phyloP scores from a whole-genome alignment of 2,329 filamentous ascomycete genomes.

The Xylariaceae sp. region DNA sequence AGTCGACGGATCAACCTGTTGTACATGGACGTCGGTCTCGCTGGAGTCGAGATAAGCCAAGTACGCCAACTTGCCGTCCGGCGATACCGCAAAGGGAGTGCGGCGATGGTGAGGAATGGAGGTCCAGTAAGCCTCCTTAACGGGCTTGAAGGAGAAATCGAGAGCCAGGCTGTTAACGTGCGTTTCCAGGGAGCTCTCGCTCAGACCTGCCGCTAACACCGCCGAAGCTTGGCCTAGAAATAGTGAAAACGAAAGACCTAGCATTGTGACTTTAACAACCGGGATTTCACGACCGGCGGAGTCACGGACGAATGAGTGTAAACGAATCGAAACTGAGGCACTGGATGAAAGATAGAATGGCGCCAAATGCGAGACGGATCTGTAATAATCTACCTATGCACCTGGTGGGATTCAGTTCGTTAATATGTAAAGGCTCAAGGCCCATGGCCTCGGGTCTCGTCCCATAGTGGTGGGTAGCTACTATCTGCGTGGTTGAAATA shows the following conservation, averaged over 20 bases:
- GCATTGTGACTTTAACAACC: neutral
- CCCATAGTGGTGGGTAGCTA: neutral
- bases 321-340: neutral
- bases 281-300: conserved; percentile 1
- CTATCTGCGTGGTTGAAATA: neutral
- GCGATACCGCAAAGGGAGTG: conserved; percentile 64
- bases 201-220: conserved; percentile 10
- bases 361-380: neutral
- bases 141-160: conserved; percentile 56
- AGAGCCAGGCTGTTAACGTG: conserved; percentile 50
- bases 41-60: conserved; percentile 62
- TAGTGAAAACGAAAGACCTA: neutral
- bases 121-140: conserved; percentile 65
- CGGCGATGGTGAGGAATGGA: conserved; percentile 62
- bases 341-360: neutral
- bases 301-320: neutral
- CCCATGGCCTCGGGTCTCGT: neutral
- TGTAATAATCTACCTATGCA: neutral
- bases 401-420: neutral
- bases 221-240: neutral
- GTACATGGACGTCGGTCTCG: conserved; percentile 59
- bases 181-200: conserved; percentile 30
- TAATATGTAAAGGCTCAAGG: neutral
- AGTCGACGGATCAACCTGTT: conserved; percentile 56
- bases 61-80: conserved; percentile 61